Base-by-base conservation (phyloP, 1,284 basidiomycete genomes). In the Trichosporon faecale region DNA sequence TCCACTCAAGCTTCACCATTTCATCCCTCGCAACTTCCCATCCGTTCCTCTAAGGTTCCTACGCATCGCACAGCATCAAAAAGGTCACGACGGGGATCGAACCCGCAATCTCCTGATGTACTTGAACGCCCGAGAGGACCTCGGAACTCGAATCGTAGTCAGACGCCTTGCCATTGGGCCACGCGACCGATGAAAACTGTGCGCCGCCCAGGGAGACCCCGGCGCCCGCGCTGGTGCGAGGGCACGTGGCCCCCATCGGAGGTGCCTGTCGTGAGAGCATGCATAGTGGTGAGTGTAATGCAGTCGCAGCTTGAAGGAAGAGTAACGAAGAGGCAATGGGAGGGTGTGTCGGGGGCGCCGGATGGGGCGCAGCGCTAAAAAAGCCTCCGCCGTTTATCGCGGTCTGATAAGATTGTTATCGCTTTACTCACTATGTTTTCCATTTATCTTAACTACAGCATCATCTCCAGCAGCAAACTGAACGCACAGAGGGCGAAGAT, bases 61-160 rank as follows among this genome's bases (percentile, higher is more conserved):
- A 11, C 6, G 23, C 49, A 52, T 25, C n/a, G 21, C 49, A 25
- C 7, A 52, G 49, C 44, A 46, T 12, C 49, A 52, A 52, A 52
- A 52, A 52, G 49, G 49, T 52, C 49, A 52, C 49, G 49, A 52
- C 49, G 49, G 49, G 49, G 49, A 52, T 52, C 49, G 49, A 52
- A 52, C 49, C 49, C 49, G 49, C 49, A 52, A 52, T 52, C 49
- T 52, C 49, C 49, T 52, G 49, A 52, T 52, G 18, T 52, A 52
- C 49, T 25, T 21, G 21, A 52, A 23, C 14, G 3, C 40, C 49
- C 49, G 49, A 25, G 49, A 52, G 1, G 49, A 52, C 25, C 49
- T 52, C 21, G 8, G 8, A 3, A 6, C 11, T 25, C 49, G 49
- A 52, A 21, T 52, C 49, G 49, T 52, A 52, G 49, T 52, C 49